Base-by-base conservation (phyloP, 495 filamentous ascomycete genomes). In the Talaromyces ruber region DNA sequence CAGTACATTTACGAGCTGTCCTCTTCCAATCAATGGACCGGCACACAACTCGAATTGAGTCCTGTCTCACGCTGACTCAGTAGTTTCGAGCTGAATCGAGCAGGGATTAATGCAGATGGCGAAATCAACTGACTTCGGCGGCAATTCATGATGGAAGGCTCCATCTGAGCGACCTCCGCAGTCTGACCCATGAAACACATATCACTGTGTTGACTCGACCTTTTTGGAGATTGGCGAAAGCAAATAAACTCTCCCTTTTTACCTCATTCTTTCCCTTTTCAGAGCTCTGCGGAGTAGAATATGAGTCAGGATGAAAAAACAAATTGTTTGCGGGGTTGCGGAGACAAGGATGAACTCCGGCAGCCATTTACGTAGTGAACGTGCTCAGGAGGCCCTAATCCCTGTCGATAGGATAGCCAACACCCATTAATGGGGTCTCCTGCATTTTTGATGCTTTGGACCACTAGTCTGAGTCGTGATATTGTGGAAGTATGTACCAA, bases 351-450 rank as follows among this genome's bases (percentile, higher is more conserved):
- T 16, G 16, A 16, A 39, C 34, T 47, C 43, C 43, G 43, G 43
- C 5, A 47, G 30, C 30, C 30, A 9, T 9, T 18, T 21, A n/a
- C n/a, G n/a, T 18, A 47, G 43, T 47, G 43, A n/a, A 47, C 43
- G 43, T 47, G n/a, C 43, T 47, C 18, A 47, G n/a, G 43, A 47
- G 21, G 18, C 43, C 43, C 43, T 47, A 47, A 82, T 63, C 75
- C 12, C 14, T 11, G 2, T 16, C 34, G 3, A 16, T 37, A 34
- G 4, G 32, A 34, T 34, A 34, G 32, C 32, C 32, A 34, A 34
- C 32, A 34, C 3, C 32, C 32, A 34, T 34, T 14, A 34, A 32
- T 34, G 12, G 34, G 34, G 34, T 14, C 34, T 8, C 16, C 34
- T 37, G 12, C 34, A 37, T n/a, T n/a, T n/a, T n/a, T n/a, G n/a